Base-by-base conservation (phyloP, 371 early-diverging fungal species). In the Lichtheimia hyalospora region DNA sequence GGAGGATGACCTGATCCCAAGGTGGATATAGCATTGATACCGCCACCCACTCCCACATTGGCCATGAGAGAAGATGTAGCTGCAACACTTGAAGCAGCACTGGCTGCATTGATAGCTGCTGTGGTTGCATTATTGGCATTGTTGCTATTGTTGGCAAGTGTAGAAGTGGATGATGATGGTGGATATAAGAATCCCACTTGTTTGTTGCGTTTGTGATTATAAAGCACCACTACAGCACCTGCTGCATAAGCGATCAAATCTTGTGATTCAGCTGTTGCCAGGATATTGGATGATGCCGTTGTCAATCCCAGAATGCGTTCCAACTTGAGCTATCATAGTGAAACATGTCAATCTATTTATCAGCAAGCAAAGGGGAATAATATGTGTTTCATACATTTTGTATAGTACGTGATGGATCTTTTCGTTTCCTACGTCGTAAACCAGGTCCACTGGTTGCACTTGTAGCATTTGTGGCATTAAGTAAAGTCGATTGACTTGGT, bases 171-270 rank as follows among this genome's bases (percentile, higher is more conserved):
- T 4, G 53, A 42, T 13, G 56, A 23, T 8, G 83, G 81, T 3
- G 79, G 81, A 55, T 77, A 75, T 53, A 91, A 65, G 54, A 87
- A 86, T 8, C 79, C 87, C 2, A 85, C 70, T 62, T 92, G 93
- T 58, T 81, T 83, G 63, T 90, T 84, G 18, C 77, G 77, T 42
- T 82, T 81, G 66, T 89, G 84, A 66, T 88, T 85, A 68, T 90
- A 91, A 34, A 91, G 74, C 16, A 89, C 87, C 7, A 88, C 85
- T 3, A 86, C 83, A 24, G 87, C 88, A 34, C 92, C 93, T 27
- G 92, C 88, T 24, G 89, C 84, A 75, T 88, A 89, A 25, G 91
- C 91, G 24, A 90, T 75, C 49, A 89, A 61, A 69, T 84, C 87
- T 5, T 79, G 73, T 4, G 66, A 60, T 43, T 79, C 65, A 48